Base-by-base conservation (phyloP, 768 basidiomycete species). In the Harrya chromipes region DNA sequence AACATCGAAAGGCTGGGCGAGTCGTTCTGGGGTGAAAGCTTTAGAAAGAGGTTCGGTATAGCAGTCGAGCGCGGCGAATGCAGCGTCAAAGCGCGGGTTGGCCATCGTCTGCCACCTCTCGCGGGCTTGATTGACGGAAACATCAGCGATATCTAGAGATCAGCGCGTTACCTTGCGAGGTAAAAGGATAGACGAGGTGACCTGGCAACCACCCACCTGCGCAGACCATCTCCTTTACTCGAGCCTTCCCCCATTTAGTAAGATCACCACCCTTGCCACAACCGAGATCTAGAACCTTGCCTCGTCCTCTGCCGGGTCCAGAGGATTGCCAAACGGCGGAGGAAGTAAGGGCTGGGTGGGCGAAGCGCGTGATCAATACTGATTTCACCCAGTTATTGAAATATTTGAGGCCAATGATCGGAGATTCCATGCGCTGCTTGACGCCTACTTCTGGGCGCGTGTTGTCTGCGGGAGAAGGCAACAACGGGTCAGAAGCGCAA, bases 341-440 rank as follows among this genome's bases (percentile, higher is more conserved):
- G 37, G 68, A 67, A 29, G 74, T 68, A 33, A 92, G 75, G 27
- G 74, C 84, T 3, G 87, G 84, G 64, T 86, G 84, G 1, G 87
- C 89, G 61, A 90, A 97, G 45, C 88, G 88, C 9, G 87, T 85
- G 63, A 99, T 97, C 54, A 98, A 77, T 16, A 98, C 94, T 10
- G 92, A 93, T 69, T 99, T 99, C 59, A 98, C 87, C 97, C 97
- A 99, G 73, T 99, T 99, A 73, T 99, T 99, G 73, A 98, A 99
- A 65, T 80, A 87, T 70, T 97, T 97, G 47, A 99, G 80, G 33
- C 97, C 97, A 47, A 97, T 92, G 59, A 98, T 99, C 37, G 94
- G 92, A 6, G 94, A 97, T 16, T 87, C 83, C 55, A 79, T 79
- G 27, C 97, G 89, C 60, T 88, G 84, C 10, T 82, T 76, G 26